Evolutionary conservation across 192 early-diverging fungal species (phyloP).

Genomic region (Backusella psychrophila): DNA sequence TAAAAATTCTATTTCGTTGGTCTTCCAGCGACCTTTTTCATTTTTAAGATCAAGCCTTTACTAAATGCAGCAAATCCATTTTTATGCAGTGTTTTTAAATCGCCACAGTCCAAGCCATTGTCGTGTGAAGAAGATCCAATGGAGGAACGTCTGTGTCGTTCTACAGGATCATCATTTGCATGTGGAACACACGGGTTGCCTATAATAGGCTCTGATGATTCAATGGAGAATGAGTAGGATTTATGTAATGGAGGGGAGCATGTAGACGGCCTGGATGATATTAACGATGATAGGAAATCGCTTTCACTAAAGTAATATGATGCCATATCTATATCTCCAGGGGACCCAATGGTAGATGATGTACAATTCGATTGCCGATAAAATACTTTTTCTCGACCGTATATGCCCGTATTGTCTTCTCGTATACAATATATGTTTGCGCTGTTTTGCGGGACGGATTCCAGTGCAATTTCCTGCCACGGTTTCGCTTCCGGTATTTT

Average conservation of each 20-base stretch:
- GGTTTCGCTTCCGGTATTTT: slow-evolving; percentile 5
- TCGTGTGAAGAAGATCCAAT: background rate
- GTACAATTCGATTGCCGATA: background rate
- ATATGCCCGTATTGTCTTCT: background rate
- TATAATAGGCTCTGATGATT: background rate
- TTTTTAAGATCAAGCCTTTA: background rate
- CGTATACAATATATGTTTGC: background rate
- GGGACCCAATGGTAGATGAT: background rate
- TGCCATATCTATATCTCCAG: background rate
- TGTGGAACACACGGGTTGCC: background rate
- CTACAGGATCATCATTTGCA: background rate
- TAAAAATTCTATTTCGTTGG: background rate
- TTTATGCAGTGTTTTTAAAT: background rate
- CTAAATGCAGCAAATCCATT: background rate
- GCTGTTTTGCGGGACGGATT: background rate
- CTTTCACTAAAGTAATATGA: slow-evolving; percentile 1
- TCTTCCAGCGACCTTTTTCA: background rate
- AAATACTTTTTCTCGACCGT: slow-evolving; percentile 2
- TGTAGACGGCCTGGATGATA: slow-evolving; percentile 5
- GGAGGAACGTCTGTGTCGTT: background rate
- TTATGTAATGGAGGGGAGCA: background rate
- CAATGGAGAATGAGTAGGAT: background rate
- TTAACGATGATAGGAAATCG: background rate
- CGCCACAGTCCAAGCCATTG: background rate
- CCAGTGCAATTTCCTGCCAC: slow-evolving; percentile 9